Conservation (phyloP, 306 rosid genomes). For the Dalbergia oliveri region DNA sequence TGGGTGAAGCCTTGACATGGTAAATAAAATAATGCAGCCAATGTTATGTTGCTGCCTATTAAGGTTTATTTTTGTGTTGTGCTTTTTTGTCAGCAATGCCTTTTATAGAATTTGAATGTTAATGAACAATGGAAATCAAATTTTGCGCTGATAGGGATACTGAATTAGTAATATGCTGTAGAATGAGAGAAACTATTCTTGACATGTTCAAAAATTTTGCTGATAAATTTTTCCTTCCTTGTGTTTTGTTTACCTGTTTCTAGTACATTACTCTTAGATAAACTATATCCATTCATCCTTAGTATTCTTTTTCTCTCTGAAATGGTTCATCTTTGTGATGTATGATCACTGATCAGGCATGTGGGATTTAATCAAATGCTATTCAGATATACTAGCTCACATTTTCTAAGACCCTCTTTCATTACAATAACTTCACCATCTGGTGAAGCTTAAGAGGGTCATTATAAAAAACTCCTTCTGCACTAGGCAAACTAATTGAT, state of each 20-base stretch:
- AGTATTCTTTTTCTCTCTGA: neutral
- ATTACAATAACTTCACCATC: neutral
- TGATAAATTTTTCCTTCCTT: slow-evolving; percentile 4
- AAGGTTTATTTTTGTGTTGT: neutral
- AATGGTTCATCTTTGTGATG: slow-evolving; percentile 17
- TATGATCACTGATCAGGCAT: neutral
- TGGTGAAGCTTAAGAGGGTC: too few species aligned
- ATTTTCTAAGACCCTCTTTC: neutral
- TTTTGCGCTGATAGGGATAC: slow-evolving; percentile 7
- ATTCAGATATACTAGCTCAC: neutral
- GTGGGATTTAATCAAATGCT: neutral
- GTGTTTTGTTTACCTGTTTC: neutral
- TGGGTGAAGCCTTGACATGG: too few species aligned
- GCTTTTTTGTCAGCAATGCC: slow-evolving; percentile 23
- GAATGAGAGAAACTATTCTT: slow-evolving; percentile 33
- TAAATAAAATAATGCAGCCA: too few species aligned
- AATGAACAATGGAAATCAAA: neutral
- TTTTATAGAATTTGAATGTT: neutral
- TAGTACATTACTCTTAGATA: neutral
- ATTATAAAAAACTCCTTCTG: too few species aligned
- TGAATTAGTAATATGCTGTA: too few species aligned
- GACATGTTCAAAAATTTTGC: slow-evolving; percentile 35
- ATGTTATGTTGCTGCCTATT: neutral
- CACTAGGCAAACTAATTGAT: too few species aligned
- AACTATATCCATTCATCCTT: slow-evolving; percentile 23